Evolutionary conservation across 305 asterid genomes (phyloP), one percentile per base, ranked within the genome.

Genomic region (Fraxinus sp.): DNA sequence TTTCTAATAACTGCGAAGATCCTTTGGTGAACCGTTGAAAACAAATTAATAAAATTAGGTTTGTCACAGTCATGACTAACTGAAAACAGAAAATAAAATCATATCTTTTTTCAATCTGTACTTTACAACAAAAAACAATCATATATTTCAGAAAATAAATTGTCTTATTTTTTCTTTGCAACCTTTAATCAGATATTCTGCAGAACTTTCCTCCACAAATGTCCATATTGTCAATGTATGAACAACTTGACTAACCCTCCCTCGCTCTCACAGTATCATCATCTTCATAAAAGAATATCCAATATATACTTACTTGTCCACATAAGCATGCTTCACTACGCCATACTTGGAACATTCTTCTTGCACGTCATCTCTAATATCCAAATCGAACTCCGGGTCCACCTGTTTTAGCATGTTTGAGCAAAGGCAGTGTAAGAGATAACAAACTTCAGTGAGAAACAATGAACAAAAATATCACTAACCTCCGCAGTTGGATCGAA

Each of bases 271-370:
- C 66, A 55, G 66, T 55, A 55, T 55, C 66, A 55, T 55, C 64
- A 55, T 55, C 66, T 52, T 55, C 66, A 55, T 55, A 55, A 55
- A 55, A 55, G 26, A 55, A 55, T 7, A 59, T 59, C 14, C 8
- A 20, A 13, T 1, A 32, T 13, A 73, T 80, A 70, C 98, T 86
- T 89, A 94, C 99, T 93, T 94, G 92, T 95, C 99, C 84, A 95
- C 98, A 71, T 91, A 81, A 41, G 92, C 93, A 83, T 94, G 98
- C 88, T 93, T 94, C 90, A 95, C 98, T 35, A 79, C 81, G 20
- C 98, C 99, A 86, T 94, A 95, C 82, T 94, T 95, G 46, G 98
- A 94, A 82, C 99, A 95, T 83, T 95, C 99, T 78, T 94, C 99
- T 78, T 89, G 87, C 14, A 94, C 99, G 83, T 95, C 99, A 70